These are phyloP conservation scores for Amorphotheca resinae DNA, from an alignment of 495 filamentous ascomycete genomes.

Conservation along the genomic window DNA sequence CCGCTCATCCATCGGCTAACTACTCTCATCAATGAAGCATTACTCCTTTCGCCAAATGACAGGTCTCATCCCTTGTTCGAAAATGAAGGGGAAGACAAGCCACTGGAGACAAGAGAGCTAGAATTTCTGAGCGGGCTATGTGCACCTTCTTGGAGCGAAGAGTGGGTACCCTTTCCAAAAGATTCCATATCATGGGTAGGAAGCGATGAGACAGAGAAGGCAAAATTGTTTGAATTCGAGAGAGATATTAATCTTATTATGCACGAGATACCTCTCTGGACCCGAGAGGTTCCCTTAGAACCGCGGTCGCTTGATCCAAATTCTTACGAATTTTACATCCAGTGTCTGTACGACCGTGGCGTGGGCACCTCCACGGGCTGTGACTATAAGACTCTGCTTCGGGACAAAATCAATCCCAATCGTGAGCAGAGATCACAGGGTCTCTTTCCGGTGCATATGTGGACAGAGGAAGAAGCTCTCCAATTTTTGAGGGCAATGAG, in stretches of 20 bases:
- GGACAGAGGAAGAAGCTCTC: neutral
- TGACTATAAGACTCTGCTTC: neutral
- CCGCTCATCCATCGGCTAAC: slow-evolving; percentile 4
- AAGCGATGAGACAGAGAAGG: neutral
- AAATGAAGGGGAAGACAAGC: neutral
- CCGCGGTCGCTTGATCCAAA: neutral
- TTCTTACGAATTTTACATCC: neutral
- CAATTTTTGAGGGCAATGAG: neutral
- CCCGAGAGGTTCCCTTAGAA: neutral
- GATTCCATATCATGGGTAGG: neutral
- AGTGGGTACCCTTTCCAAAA: neutral
- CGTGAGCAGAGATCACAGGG: neutral
- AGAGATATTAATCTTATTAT: slow-evolving; percentile 1
- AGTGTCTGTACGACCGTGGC: neutral
- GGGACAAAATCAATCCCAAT: neutral
- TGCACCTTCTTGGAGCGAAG: slow-evolving; percentile 10
- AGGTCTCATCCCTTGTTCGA: neutral
- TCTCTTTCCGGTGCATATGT: neutral
- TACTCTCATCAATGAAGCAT: neutral
- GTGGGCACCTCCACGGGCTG: neutral
- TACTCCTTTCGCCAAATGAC: neutral
- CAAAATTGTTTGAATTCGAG: slow-evolving; percentile 7
- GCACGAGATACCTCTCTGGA: neutral
- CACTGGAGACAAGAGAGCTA: neutral
- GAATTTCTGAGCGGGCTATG: slow-evolving; percentile 4